Base-by-base conservation (phyloP, 23 red algal genomes). In the Chondrus crispus region DNA sequence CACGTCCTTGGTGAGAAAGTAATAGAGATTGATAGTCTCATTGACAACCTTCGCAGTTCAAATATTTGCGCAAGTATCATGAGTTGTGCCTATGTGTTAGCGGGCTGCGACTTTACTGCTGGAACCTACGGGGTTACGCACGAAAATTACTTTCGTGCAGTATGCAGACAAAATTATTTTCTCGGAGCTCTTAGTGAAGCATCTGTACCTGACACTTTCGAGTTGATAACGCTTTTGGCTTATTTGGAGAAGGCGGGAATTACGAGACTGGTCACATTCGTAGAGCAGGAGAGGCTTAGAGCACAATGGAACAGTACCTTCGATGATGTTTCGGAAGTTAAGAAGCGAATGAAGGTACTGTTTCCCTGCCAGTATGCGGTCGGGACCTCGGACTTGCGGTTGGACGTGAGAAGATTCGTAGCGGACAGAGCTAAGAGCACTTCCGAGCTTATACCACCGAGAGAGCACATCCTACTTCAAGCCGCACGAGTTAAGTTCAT, bases 41-140 rank as follows among this genome's bases (percentile, higher is more conserved):
- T 13, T 28, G 43, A 28, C 16, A 41, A 47, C 53, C 42, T 47
- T 5, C 6, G 28, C 7, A 8, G 7, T 6, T 29, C 3, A 29
- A 3, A 29, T 24, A 52, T 47, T 4, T 3, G 46, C 16, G 6
- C 6, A 13, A 52, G 64, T 32, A 81, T 47, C 8, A 3, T 81
- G 39, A 46, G 11, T 9, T 81, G 14, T 22, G 11, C 53, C 4
- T 81, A 81, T 51, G 33, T 52, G 44, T 46, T 81, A 38, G 48
- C 75, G 20, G 75, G 75, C 3, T 81, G 75, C 75, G 75, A 81
- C 12, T 81, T 81, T 29, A 51, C 75, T 3, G 43, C 75, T 4
- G 75, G 48, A 12, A 51, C 75, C 3, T 55, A 51, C 46, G 44
- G 24, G 4, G 75, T 81, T 52, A 47, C 6, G 3, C 75, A 81